Evolutionary conservation across 1,139 yeast species (phyloP), one percentile per base, ranked within the genome.

Genomic region (Scheffersomyces insectosa): DNA sequence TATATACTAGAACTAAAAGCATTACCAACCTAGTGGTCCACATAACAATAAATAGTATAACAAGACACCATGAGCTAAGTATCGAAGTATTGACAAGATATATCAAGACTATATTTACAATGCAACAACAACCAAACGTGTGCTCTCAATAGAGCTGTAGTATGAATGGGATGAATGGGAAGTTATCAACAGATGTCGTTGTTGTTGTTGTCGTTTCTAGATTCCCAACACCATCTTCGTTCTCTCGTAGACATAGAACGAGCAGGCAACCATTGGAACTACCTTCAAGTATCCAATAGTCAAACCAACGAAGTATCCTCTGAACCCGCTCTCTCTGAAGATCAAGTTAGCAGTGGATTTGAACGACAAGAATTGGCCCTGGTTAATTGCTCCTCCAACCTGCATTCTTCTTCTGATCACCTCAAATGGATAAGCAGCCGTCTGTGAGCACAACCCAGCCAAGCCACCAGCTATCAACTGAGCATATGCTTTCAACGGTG

Each of bases 371-470:
- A 79, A 81, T 51, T 77, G 76, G 29, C 88, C 88, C 49, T 82
- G 79, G 50, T 82, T 79, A 20, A 80, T 72, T 3, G 86, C 88
- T 6, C 95, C 96, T 36, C 95, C 90, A 14, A 95, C 99, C 66
- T 95, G 99, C 89, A 95, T 85, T 57, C 99, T 76, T 62, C 99
- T 77, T 56, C 99, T 77, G 25, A 93, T 81, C 36, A 93, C 97
- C 66, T 95, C 99, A 53, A 95, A 86, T 1, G 99, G 99, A 59
- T 95, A 95, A 2, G 97, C 93, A 0, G 98, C 95, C 0, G 98
- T 90, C 66, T 95, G 99, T 1, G 98, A 89, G 41, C 82, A 78
- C 84, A 93, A 80, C 13, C 99, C 99, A 1, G 98, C 95, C 8
- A 88, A 59, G 1, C 98, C 99, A 43, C 99, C 99, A 3, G 99